phyloP scores from a whole-genome alignment of 1,139 yeast species.

The Debaryomyces udenii region DNA sequence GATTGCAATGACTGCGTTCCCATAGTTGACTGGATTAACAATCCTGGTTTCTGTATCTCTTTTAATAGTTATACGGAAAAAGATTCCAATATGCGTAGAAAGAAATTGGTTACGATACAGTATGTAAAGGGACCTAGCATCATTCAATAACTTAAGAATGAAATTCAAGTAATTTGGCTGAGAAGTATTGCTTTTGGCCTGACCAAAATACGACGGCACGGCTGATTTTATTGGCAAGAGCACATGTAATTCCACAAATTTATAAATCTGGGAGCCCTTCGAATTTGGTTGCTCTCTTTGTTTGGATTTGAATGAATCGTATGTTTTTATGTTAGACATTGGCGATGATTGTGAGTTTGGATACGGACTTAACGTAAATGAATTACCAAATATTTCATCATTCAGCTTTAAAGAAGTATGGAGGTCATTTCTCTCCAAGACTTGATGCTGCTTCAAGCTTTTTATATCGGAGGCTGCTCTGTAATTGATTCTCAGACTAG shows the following conservation, averaged over 20 bases:
- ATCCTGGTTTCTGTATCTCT: slow-evolving; percentile 64
- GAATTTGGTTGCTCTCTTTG: not conserved
- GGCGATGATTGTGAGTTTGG: slow-evolving; percentile 7
- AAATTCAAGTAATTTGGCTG: not conserved
- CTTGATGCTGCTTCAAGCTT: slow-evolving; percentile 27
- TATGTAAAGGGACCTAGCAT: slow-evolving; percentile 11
- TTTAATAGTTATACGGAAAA: slow-evolving; percentile 50
- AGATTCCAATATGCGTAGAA: slow-evolving; percentile 42
- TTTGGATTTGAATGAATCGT: not conserved
- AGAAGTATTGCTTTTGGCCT: slow-evolving; percentile 8
- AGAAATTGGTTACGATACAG: slow-evolving; percentile 23
- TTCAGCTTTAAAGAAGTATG: slow-evolving; percentile 1
- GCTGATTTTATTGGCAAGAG: slow-evolving; percentile 18
- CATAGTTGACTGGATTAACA: slow-evolving; percentile 58
- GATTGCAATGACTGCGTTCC: slow-evolving; percentile 66
- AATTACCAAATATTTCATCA: slow-evolving; percentile 15
- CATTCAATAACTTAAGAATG: slow-evolving; percentile 8
- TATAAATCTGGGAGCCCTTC: slow-evolving; percentile 9
- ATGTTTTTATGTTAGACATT: slow-evolving; percentile 8
- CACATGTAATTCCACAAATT: slow-evolving; percentile 17
- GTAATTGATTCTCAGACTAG: slow-evolving; percentile 45
- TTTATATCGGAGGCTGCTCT: slow-evolving; percentile 36
- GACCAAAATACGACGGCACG: slow-evolving; percentile 10
- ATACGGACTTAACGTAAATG: slow-evolving; percentile 17
- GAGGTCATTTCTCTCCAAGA: slow-evolving; percentile 11